Percentiles rank a stretch among this genome's conserved stretches.
These are phyloP conservation scores for Cunninghamia lanceolata DNA, from an alignment of 75 land plant species.

Conservation along the genomic window DNA sequence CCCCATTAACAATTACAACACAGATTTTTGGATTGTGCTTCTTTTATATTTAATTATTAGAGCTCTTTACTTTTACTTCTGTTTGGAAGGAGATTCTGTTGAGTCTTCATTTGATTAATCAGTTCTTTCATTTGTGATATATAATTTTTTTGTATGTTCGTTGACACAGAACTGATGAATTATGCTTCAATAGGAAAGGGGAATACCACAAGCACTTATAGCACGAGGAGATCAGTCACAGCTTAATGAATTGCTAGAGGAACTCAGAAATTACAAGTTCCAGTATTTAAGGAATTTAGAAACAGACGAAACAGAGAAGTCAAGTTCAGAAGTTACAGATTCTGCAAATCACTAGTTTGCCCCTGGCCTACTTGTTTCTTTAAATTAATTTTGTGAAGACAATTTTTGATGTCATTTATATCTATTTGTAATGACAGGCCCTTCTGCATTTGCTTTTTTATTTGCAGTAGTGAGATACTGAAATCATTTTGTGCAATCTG, in stretches of 20 bases:
- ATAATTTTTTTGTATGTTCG: no score
- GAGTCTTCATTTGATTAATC: no score
- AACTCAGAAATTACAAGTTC: slow-evolving; percentile 33
- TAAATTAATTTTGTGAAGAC: background rate
- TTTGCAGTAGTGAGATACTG: slow-evolving; percentile 27
- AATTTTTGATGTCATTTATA: background rate
- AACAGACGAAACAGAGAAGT: slow-evolving; percentile 6
- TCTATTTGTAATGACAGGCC: background rate
- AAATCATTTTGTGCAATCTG: slow-evolving; percentile 25
- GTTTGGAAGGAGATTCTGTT: no score
- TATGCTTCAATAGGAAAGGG: slow-evolving; percentile 22
- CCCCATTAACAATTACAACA: no score
- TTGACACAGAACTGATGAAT: no score
- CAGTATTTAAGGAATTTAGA: slow-evolving; percentile 20
- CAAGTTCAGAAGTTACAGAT: slow-evolving; percentile 31
- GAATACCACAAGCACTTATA: slow-evolving; percentile 35
- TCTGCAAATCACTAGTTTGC: slow-evolving; percentile 8
- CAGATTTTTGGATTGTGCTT: background rate
- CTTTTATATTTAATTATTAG: background rate
- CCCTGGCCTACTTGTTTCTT: background rate
- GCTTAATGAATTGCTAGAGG: slow-evolving; percentile 22
- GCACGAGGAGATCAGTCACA: slow-evolving; percentile 25
- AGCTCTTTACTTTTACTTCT: no score
- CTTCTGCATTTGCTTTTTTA: no score
- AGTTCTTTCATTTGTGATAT: no score